A percentile compares a stretch with the other conserved stretches of the same genome.
Evolutionary conservation across 2,329 filamentous ascomycete genomes (phyloP).

Genomic region (Volutella citrinella): DNA sequence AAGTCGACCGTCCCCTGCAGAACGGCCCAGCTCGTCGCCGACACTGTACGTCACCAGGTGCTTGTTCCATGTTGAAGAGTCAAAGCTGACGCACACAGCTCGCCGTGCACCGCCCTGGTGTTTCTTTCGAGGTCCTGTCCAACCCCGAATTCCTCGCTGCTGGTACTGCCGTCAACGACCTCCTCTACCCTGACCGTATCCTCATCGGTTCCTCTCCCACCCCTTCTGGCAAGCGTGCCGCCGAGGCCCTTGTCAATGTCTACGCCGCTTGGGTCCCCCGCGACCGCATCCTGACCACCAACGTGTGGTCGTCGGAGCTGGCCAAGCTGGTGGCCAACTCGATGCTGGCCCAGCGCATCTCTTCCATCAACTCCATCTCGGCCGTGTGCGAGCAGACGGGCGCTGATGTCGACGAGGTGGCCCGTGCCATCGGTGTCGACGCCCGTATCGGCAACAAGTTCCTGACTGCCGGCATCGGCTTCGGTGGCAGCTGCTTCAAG

Average conservation of each 20-base stretch:
- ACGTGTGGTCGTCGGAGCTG: constrained; percentile 75
- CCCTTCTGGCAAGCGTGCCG: constrained; percentile 57
- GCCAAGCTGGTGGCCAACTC: constrained; percentile 78
- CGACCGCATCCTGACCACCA: constrained; percentile 66
- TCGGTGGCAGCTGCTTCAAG: constrained; percentile 78
- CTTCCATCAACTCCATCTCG: constrained; percentile 78
- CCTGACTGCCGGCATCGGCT: constrained; percentile 72
- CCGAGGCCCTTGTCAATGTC: constrained; percentile 59
- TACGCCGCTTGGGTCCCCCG: constrained; percentile 71
- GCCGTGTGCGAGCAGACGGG: constrained; percentile 75
- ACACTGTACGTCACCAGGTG: constrained; percentile 51
- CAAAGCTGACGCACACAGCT: too few relatives aligned
- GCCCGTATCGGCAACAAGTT: constrained; percentile 70
- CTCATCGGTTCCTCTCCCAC: constrained; percentile 70
- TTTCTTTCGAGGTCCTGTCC: constrained; percentile 72
- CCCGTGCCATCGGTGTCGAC: constrained; percentile 65
- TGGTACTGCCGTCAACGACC: constrained; percentile 70
- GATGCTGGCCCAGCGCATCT: constrained; percentile 77
- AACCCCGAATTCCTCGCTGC: constrained; percentile 82
- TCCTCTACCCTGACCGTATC: constrained; percentile 69
- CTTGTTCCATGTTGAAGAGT: background rate
- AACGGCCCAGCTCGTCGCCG: constrained; percentile 66
- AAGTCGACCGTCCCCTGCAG: constrained; percentile 78
- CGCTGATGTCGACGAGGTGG: constrained; percentile 72
- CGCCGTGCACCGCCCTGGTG: constrained; percentile 56